Evolutionary conservation across 148 eudicot genomes (phyloP), one percentile per base, ranked within the genome.

Genomic region (Silene latifolia): DNA sequence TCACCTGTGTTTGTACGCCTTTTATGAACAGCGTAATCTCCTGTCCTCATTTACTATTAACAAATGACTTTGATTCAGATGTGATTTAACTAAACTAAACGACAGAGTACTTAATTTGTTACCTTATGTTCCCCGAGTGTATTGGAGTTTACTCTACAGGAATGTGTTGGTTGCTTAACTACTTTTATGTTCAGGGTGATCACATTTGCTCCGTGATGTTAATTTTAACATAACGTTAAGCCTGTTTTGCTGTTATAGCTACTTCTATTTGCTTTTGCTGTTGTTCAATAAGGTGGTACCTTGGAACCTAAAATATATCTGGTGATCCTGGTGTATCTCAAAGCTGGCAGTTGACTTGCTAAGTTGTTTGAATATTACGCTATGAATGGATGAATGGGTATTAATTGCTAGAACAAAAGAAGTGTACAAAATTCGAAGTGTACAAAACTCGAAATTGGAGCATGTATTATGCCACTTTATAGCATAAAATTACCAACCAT

Each of bases 391-490:
- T 32, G 35, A 32, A 32, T 32, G 48, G 69, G 23, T 21, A 19
- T 10, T 53, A 11, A 19, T 68, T 68, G 29, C 32, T 8, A 68
- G 20, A 10, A 68, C 13, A 0, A 35, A 35, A 66, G 3, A 14
- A 17, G 14, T 42, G 7, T 39, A 35, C n/a, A n/a, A n/a, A n/a
- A n/a, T n/a, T n/a, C n/a, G n/a, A n/a, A n/a, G n/a, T n/a, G n/a
- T n/a, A n/a, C 70, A n/a, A 66, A 66, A 39, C 53, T 39, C 15
- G 20, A 67, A 67, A 67, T 51, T 18, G 10, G n/a, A 67, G 69
- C 20, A 66, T 48, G 27, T n/a, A 27, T 27, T 67, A 27, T 73
- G 69, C 67, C 42, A 35, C 42, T 76, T 44, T 21, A 23, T 68
- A 42, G 20, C 54, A 25, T 29, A 15, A 54, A 8, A 48, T 51